A percentile compares a stretch with the other conserved stretches of the same genome.
Conservation (phyloP, 108 stramenopile genomes). For the Aurantiochytrium sp. region DNA sequence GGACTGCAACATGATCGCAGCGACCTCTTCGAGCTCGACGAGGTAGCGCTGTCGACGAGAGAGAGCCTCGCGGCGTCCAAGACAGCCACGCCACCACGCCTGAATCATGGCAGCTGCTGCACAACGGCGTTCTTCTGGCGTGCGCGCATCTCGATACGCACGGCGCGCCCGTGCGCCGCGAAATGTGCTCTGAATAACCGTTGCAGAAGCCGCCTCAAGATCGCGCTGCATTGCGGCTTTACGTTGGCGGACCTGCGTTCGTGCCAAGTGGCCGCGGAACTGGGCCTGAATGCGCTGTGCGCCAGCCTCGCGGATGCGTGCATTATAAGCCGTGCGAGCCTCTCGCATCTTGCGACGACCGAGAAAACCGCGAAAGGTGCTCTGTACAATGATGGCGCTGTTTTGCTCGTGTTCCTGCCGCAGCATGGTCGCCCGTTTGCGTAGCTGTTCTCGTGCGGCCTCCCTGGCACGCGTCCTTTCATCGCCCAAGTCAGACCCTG, state of each 20-base stretch:
- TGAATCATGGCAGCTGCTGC: neutral
- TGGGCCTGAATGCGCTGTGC: neutral
- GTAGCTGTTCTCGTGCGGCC: neutral
- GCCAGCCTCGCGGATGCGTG: neutral
- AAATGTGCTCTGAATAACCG: neutral
- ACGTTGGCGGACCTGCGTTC: neutral
- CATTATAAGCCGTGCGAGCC: neutral
- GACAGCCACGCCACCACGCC: slow-evolving; percentile 3
- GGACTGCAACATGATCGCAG: neutral
- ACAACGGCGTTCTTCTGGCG: too few relatives aligned
- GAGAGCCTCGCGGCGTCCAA: neutral
- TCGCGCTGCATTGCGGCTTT: neutral
- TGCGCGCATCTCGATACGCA: neutral
- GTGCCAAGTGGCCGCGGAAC: neutral
- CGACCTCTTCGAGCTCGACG: neutral
- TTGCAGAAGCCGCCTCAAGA: neutral
- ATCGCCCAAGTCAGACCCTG: neutral
- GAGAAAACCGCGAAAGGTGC: neutral
- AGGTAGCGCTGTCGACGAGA: neutral
- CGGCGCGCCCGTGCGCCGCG: neutral
- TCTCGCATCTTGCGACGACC: neutral
- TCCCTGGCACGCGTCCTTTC: neutral
- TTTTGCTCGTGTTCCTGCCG: neutral
- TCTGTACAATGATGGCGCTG: neutral
- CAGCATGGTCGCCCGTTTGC: neutral